Evolutionary conservation across 768 basidiomycete species (phyloP), one percentile per base, ranked within the genome.

Genomic region (Mycena belliarum): DNA sequence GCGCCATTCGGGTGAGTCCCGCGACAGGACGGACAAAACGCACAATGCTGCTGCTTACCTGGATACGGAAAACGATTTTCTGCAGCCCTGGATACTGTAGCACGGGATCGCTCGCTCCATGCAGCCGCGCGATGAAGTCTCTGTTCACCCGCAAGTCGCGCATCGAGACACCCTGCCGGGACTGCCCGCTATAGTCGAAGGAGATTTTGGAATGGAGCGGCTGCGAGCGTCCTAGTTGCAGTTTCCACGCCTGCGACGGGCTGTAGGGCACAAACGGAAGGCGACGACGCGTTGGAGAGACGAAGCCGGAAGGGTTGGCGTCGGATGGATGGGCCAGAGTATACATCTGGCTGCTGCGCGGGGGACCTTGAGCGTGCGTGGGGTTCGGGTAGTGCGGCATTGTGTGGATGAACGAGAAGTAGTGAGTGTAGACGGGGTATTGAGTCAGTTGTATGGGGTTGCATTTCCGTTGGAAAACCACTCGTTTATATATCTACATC

Each of bases 131-230:
- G 69, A 66, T 5, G n/a, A n/a, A n/a, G n/a, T n/a, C n/a, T n/a
- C n/a, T n/a, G 68, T 69, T 14, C 77, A 37, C 72, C 29, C 79
- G 72, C 20, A 82, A 66, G 47, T 82, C 79, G 32, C 73, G 72
- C 77, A 82, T 79, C 6, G 75, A 72, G 25, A 82, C 71, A 1
- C 81, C 81, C 20, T 79, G 75, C 16, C 67, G 66, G 4, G 67
- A 62, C 24, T 76, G 73, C 3, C 79, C 81, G n/a, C 72, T 65
- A 48, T 74, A 64, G 61, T 82, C 78, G 53, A 82, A 82, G 6
- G 63, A 41, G 41, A 82, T 69, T 0, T 76, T 60, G 1, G 54
- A 63, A 14, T 72, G 67, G 6, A 66, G 50, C 2, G 63, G 63
- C 15, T 61, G 60, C 1, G 65, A 38, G 32, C 70, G 66, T 12